Base-by-base conservation (phyloP, 495 filamentous ascomycete species). In the Echria macrotheca region DNA sequence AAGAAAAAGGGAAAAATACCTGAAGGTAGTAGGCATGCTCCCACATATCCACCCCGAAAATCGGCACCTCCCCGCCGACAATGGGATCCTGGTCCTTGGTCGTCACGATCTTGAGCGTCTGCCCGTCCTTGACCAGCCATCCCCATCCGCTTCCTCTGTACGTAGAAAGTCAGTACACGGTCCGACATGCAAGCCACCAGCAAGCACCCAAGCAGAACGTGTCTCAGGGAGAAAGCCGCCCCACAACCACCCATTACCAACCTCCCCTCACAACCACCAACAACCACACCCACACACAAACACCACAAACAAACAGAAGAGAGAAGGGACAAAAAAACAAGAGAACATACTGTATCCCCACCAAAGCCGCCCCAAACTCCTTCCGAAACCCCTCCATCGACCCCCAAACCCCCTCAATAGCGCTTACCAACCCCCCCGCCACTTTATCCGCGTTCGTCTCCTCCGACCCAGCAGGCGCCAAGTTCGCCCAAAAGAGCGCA, bases 41-140 rank as follows among this genome's bases (percentile, higher is more conserved):
- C 93, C 93, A 98, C 61, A 93, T 94, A 73, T 98, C 93, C 60
- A 98, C 85, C 11, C 94, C 93, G 25, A 98, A 76, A 40, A 98
- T 69, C 44, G 93, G 91, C 46, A 78, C 74, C 69, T 84, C 95
- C 52, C 89, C 87, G 15, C 86, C 86, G 9, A 95, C 82, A 25
- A 96, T 88, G 3, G 93, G 87, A 64, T 98, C 94, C 68, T 98
- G 93, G 74, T 97, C 72, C 85, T 78, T 88, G 79, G 77, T 90
- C 78, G 63, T 88, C 78, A 79, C 78, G 67, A 95, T 89, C 50
- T 71, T 68, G 44, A 96, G 70, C 6, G 81, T 83, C 66, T 82
- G 79, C 7, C 81, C 80, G 50, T 95, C 89, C 75, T 86, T 85
- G 41, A 95, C 89, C 44, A 96, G 72, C 90, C 90, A 96, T 22